A percentile compares a stretch with the other conserved stretches of the same genome.
Conservation (phyloP, 164 flowering plant species). For the Tetrastigma voinierianum region DNA sequence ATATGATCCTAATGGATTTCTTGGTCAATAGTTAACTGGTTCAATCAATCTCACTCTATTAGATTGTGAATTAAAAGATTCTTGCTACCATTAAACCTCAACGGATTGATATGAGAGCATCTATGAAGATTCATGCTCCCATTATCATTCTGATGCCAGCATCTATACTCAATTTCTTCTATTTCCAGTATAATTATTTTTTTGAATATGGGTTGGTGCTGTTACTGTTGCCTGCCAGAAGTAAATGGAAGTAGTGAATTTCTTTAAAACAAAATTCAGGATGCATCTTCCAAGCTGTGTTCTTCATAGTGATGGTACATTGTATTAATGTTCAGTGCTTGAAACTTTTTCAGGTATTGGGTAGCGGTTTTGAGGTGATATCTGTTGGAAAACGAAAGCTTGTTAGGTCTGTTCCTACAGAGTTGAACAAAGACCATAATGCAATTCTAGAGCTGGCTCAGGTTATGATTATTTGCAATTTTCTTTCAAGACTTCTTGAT, state of each 20-base stretch:
- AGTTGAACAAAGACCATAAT: constrained; percentile 96
- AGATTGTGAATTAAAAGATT: not conserved
- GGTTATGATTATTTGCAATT: constrained; percentile 35
- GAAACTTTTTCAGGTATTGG: constrained; percentile 58
- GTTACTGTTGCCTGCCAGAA: not conserved
- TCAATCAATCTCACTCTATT: not conserved
- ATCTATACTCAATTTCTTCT: not conserved
- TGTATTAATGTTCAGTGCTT: not conserved
- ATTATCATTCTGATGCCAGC: not conserved
- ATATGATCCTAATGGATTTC: not conserved
- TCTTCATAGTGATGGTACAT: not conserved
- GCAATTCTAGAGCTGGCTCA: constrained; percentile 94
- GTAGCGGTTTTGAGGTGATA: constrained; percentile 93
- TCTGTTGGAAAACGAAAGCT: constrained; percentile 89
- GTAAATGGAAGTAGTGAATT: not conserved
- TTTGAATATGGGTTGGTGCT: not conserved
- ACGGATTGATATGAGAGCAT: not conserved
- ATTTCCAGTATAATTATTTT: not conserved
- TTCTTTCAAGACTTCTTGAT: not conserved
- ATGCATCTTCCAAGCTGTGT: not conserved
- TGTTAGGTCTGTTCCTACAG: constrained; percentile 95
- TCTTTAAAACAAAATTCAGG: not conserved
- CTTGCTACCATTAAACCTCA: not conserved
- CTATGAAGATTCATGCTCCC: not conserved
- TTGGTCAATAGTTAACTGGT: not conserved